These are phyloP conservation scores for Arxiozyma heterogenica DNA, from an alignment of 1,139 yeast genomes.

Conservation along the genomic window DNA sequence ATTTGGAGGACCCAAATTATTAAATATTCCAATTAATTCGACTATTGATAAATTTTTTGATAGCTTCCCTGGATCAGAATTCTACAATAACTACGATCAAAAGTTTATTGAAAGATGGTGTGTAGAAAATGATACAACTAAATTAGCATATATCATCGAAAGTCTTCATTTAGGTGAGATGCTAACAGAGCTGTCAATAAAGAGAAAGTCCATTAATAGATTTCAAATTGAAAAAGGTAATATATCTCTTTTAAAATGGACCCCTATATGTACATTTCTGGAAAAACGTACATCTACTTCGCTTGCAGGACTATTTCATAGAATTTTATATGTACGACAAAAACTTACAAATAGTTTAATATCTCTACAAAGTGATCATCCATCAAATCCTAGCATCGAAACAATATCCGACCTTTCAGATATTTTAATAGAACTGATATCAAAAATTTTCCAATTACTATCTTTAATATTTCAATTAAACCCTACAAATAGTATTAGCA, in stretches of 20 bases:
- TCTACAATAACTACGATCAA: neutral
- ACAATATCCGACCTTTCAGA: constrained; percentile 13
- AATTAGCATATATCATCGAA: constrained; percentile 17
- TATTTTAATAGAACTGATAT: constrained; percentile 17
- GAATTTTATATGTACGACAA: constrained; percentile 18
- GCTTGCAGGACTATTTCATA: constrained; percentile 15
- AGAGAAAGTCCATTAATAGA: constrained; percentile 10
- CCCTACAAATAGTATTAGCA: constrained; percentile 27
- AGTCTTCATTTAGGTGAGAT: constrained; percentile 23
- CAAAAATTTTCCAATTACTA: constrained; percentile 18
- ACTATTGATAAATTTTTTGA: constrained; percentile 16
- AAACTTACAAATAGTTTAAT: constrained; percentile 16
- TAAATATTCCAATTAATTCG: constrained; percentile 26
- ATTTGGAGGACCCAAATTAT: constrained; percentile 46
- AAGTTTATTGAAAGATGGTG: constrained; percentile 18
- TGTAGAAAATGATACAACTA: constrained; percentile 20
- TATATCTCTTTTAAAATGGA: neutral
- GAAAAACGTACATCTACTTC: neutral
- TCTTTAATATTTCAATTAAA: constrained; percentile 22
- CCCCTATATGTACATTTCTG: neutral
- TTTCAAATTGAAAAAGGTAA: neutral
- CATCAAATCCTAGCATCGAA: constrained; percentile 8
- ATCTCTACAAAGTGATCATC: constrained; percentile 6
- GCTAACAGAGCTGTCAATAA: constrained; percentile 19
- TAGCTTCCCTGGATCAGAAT: neutral